A percentile compares a stretch with the other conserved stretches of the same genome.
These are phyloP conservation scores for Galeopsis tetrahit DNA, from an alignment of 257 asterid genomes.

Conservation along the genomic window DNA sequence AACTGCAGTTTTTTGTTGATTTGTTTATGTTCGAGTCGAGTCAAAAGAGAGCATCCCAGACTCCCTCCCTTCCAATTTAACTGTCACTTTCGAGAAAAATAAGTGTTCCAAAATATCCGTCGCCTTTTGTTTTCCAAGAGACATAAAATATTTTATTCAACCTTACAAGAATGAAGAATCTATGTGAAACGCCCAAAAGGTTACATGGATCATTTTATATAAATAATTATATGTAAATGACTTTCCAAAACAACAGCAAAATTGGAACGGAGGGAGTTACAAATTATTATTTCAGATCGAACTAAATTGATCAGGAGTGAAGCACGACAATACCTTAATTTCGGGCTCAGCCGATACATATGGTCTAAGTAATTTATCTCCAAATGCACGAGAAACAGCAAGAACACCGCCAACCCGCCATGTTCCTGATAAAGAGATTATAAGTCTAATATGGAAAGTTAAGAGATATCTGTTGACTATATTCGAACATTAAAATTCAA, in stretches of 20 bases:
- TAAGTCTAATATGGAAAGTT: conserved; percentile 4
- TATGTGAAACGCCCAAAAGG: too few relatives aligned
- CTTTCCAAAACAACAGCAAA: too few relatives aligned
- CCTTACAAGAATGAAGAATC: too few relatives aligned
- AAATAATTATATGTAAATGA: too few relatives aligned
- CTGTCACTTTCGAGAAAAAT: too few relatives aligned
- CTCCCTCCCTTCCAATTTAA: too few relatives aligned
- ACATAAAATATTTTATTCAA: too few relatives aligned
- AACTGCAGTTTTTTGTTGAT: not conserved
- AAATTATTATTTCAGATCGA: conserved; percentile 8
- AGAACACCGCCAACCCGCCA: conserved; percentile 94
- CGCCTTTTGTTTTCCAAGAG: too few relatives aligned
- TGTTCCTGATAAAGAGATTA: conserved; percentile 51
- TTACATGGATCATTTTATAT: too few relatives aligned
- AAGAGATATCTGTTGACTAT: not conserved
- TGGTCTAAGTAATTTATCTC: conserved; percentile 73
- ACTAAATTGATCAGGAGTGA: conserved; percentile 6
- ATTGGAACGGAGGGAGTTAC: not conserved
- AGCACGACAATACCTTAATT: conserved; percentile 55
- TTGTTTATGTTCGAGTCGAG: not conserved
- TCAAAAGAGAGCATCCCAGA: not conserved
- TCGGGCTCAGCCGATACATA: conserved; percentile 78
- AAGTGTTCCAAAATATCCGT: too few relatives aligned
- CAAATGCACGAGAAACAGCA: conserved; percentile 92
- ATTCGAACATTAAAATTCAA: not conserved